Evolutionary conservation across 176 grass and related monocot species (phyloP), one percentile per base, ranked within the genome.

Genomic region (Lolium rigidum): DNA sequence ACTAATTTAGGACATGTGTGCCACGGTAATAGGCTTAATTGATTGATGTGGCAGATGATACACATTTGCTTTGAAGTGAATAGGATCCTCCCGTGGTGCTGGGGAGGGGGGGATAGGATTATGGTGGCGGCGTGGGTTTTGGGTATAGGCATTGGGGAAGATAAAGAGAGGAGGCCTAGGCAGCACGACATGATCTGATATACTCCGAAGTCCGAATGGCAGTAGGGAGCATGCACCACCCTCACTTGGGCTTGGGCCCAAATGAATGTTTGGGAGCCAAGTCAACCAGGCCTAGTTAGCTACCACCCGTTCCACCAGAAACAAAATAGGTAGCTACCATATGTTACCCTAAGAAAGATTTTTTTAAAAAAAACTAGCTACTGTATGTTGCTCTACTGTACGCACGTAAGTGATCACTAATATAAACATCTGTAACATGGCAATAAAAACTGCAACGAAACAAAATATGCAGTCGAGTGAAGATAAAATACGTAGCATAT

Each of bases 401-500:
- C 17, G 17, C 35, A 70, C 1, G 41, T 38, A 38, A 64, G 61
- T 25, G 70, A 74, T 74, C 81, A 80, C 28, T 64, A 80, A 47
- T 57, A 17, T 39, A 66, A 79, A 61, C 78, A 63, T 69, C 77
- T 56, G 7, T 20, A 63, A 76, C 9, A 16, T 52, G 17, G 22
- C 22, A 3, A 74, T 18, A 86, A 64, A 56, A 70, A 35, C 0
- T 6, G 10, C 64, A 57, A 64, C 13, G 43, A 57, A 65, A 74
- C 10, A 3, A 2, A 31, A 1, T 51, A 10, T 17, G 60, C 54
- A 90, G 65, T 58, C 14, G 26, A 68, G 2, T 25, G 44, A 9
- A 49, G 11, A 74, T 59, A 49, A 78, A 68, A 48, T 84, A 76
- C n/a, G n/a, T n/a, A n/a, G 47, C 70, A 84, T 90, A 88, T 74